A percentile compares a stretch with the other conserved stretches of the same genome.
phyloP scores from a whole-genome alignment of 2,329 filamentous ascomycete species.

The Fusarium nurragi region DNA sequence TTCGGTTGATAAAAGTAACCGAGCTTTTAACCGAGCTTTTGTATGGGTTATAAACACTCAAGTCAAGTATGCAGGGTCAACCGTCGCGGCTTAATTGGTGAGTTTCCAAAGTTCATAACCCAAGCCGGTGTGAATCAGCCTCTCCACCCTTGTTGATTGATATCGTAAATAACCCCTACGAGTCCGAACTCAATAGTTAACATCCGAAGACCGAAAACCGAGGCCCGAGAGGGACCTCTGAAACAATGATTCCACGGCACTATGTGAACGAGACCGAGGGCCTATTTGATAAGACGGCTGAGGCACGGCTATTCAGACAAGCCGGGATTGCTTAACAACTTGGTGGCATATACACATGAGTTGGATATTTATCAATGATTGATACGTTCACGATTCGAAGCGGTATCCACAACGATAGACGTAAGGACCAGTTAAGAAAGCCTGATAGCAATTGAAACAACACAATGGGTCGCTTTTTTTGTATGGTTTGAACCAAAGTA shows the following conservation, averaged over 20 bases:
- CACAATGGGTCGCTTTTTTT: neutral
- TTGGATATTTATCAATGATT: neutral
- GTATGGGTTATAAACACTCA: no score
- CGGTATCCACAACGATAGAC: neutral
- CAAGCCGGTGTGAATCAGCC: no score
- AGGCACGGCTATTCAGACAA: neutral
- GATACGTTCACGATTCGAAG: neutral
- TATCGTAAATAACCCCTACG: no score
- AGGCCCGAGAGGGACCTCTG: neutral
- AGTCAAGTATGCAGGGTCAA: no score
- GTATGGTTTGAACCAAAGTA: constrained; percentile 3
- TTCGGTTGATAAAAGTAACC: no score
- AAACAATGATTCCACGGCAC: neutral
- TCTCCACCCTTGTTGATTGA: no score
- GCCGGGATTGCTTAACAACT: neutral
- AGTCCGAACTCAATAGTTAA: neutral
- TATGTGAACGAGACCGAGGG: neutral
- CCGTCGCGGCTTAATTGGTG: no score
- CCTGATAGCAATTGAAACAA: neutral
- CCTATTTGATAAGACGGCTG: neutral
- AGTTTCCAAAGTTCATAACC: no score
- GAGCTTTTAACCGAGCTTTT: no score
- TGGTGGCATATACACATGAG: no score
- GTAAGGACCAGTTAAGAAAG: neutral
- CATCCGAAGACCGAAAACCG: neutral